Evolutionary conservation across 2,329 filamentous ascomycete species (phyloP).

Genomic region (Paecilomyces variotii): DNA sequence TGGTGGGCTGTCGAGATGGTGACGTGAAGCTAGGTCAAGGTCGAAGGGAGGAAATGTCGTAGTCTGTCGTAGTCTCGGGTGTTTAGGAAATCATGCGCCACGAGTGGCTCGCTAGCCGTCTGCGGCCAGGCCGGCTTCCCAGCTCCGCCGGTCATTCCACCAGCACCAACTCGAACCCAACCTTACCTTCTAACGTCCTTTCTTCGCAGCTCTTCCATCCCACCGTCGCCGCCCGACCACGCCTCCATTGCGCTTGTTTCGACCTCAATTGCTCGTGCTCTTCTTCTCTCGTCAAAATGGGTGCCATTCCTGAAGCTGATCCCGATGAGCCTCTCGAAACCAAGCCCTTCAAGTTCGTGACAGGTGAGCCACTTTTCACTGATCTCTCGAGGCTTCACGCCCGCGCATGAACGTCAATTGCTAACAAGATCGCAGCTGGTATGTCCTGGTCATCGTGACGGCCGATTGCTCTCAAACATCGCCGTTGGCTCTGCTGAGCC

Average conservation of each 20-base stretch:
- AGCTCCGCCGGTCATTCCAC: conserved; percentile 26
- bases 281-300: conserved; percentile 60
- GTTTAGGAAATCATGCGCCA: conserved; percentile 27
- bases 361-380: conserved; percentile 57
- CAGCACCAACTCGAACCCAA: conserved; percentile 14
- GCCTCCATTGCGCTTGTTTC: conserved; percentile 10
- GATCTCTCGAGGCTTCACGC: conserved; percentile 15
- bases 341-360: conserved; percentile 99
- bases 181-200: conserved; percentile 15
- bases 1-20: conserved; percentile 8
- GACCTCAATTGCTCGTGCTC: conserved; percentile 25
- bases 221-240: conserved; percentile 26
- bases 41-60: conserved; percentile 11
- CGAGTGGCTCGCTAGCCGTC: conserved; percentile 31
- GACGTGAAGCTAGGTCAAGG: conserved; percentile 12
- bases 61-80: conserved; percentile 17
- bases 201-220: conserved; percentile 8
- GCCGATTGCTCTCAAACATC: conserved; percentile 4
- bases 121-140: conserved; percentile 30
- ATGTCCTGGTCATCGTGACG: conserved; percentile 22
- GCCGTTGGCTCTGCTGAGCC: conserved; percentile 8
- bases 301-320: conserved; percentile 58
- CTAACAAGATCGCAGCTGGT: conserved; percentile 43
- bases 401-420: conserved; percentile 24
- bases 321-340: conserved; percentile 73